Percentiles rank a stretch among this genome's conserved stretches.
phyloP scores from a whole-genome alignment of 257 asterid genomes.

The Vinca minor region DNA sequence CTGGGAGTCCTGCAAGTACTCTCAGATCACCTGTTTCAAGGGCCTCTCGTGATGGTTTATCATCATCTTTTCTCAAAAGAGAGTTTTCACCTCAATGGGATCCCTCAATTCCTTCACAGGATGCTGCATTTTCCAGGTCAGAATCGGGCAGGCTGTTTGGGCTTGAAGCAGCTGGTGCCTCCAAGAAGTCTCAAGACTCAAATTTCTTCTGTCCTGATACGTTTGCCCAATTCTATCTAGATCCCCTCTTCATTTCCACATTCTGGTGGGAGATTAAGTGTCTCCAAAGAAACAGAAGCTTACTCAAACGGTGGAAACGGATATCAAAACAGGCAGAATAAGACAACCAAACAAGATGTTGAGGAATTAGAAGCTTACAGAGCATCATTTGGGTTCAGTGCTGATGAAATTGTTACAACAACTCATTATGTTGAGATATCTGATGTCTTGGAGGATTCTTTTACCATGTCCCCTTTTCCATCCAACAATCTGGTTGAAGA shows the following conservation, averaged over 20 bases:
- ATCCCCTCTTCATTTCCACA: slow-evolving; percentile 72
- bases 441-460: slow-evolving; percentile 66
- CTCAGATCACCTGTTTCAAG: slow-evolving; percentile 60
- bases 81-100: slow-evolving; percentile 51
- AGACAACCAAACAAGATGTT: slow-evolving; percentile 57
- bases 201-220: slow-evolving; percentile 98
- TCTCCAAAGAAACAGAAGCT: slow-evolving; percentile 81
- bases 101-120: slow-evolving; percentile 38
- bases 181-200: slow-evolving; percentile 60
- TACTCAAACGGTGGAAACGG: slow-evolving; percentile 53
- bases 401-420: slow-evolving; percentile 84
- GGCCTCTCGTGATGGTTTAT: slow-evolving; percentile 31
- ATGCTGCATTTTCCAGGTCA: slow-evolving; percentile 34
- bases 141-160: slow-evolving; percentile 51
- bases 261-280: slow-evolving; percentile 87
- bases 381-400: slow-evolving; percentile 98
- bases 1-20: slow-evolving; percentile 69
- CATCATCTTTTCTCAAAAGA: slow-evolving; percentile 33
- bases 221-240: slow-evolving; percentile 90
- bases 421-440: slow-evolving; percentile 82
- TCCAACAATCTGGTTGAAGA: slow-evolving; percentile 33
- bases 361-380: slow-evolving; percentile 95
- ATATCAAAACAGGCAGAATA: slow-evolving; percentile 68
- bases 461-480: slow-evolving; percentile 56
- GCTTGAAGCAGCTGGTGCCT: slow-evolving; percentile 30